Evolutionary conservation across 2,329 filamentous ascomycete genomes (phyloP).

Genomic region (Myriosclerotinia scirpicola): DNA sequence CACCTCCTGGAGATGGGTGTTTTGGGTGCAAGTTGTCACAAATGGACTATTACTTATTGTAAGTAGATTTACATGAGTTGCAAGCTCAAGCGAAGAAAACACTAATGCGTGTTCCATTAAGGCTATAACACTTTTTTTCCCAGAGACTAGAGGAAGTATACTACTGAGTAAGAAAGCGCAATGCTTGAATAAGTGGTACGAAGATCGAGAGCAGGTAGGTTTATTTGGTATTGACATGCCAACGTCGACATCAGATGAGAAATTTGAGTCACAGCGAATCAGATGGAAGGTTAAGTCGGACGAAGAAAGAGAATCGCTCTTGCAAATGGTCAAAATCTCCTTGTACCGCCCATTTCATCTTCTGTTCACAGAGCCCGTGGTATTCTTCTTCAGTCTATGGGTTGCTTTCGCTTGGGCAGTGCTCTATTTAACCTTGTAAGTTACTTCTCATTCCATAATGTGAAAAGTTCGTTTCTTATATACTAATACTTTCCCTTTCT

Average conservation of each 20-base stretch:
- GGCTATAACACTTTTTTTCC: slow-evolving; percentile 68
- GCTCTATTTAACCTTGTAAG: slow-evolving; percentile 74
- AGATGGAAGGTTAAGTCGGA: slow-evolving; percentile 80
- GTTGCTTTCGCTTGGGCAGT: slow-evolving; percentile 87
- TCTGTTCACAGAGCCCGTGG: slow-evolving; percentile 72
- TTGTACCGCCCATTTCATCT: slow-evolving; percentile 76
- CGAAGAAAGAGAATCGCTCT: slow-evolving; percentile 68
- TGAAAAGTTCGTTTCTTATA: background rate
- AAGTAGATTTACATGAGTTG: background rate
- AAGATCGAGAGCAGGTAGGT: slow-evolving; percentile 58
- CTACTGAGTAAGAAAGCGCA: slow-evolving; percentile 74
- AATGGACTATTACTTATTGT: slow-evolving; percentile 60
- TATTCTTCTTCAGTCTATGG: slow-evolving; percentile 88
- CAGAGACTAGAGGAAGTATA: slow-evolving; percentile 80
- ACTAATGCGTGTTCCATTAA: background rate
- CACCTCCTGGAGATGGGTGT: slow-evolving; percentile 79
- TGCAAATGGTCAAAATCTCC: slow-evolving; percentile 70
- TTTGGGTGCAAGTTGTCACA: slow-evolving; percentile 79
- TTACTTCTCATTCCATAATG: background rate
- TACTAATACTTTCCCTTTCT: background rate
- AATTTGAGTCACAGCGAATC: slow-evolving; percentile 53
- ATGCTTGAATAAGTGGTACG: slow-evolving; percentile 76
- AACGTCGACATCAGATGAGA: slow-evolving; percentile 29
- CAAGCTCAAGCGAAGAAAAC: background rate
- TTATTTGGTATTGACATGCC: slow-evolving; percentile 54